Base-by-base conservation (phyloP, 495 filamentous ascomycete species). In the Penicillium mononematosum region DNA sequence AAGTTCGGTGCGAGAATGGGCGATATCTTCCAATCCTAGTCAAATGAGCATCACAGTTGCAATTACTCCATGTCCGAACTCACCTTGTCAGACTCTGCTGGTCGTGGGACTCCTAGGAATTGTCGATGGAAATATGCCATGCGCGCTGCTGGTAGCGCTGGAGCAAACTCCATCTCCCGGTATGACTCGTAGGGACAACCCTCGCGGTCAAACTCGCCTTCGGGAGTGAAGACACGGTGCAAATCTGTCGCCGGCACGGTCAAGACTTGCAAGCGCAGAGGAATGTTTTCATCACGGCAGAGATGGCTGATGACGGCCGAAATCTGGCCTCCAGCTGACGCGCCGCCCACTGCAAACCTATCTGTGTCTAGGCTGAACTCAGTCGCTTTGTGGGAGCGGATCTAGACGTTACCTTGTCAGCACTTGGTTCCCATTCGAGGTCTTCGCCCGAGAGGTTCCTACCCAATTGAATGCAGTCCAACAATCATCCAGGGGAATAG, bases 381-480 rank as follows among this genome's bases (percentile, higher is more conserved):
- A 5, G 45, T 48, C 39, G 71, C 63, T 51, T 69, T 71, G n/a
- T 69, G 32, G 22, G 64, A 63, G 9, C 66, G 66, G 47, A 76
- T 58, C 73, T 76, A 46, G 9, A 49, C 22, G 7, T 19, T 19
- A 16, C 16, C 14, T n/a, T 29, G 19, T 49, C 5, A 32, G 50
- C 38, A 43, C 48, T 12, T 46, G 9, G 20, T 62, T 39, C 38
- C 1, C 17, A 44, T 20, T 4, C 9, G 16, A n/a, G 10, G 22
- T 22, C 24, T 25, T 29, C 16, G 16, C 22, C 10, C 17, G 17
- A 31, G 22, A 1, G 8, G 10, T 22, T 39, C 67, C 25, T 54
- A 75, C 73, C 72, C 73, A 75, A 32, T 72, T 76, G 44, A 76
- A 74, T n/a, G 72, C 73, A 1, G 65, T 47, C 73, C 73, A 76